Conservation (phyloP, 1,139 yeast genomes). For the Candida pseudoviswanathii region DNA sequence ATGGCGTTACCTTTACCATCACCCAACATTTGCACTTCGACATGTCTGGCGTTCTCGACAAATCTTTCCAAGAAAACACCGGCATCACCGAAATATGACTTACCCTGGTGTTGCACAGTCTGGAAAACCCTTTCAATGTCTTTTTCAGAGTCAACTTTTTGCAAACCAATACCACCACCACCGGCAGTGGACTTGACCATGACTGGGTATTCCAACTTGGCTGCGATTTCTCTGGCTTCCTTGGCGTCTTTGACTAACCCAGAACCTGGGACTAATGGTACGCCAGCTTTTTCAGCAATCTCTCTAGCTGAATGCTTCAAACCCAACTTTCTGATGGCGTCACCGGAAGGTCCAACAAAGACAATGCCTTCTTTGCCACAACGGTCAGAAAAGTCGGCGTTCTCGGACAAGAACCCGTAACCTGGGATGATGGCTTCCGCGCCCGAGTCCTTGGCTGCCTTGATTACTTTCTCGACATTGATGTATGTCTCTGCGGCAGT, state of each 20-base stretch:
- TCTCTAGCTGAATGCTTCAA: constrained; percentile 95
- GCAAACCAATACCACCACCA: constrained; percentile 98
- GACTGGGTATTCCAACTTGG: constrained; percentile 78
- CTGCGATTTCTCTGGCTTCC: constrained; percentile 81
- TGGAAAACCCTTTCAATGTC: constrained; percentile 84
- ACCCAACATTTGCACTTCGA: constrained; percentile 94
- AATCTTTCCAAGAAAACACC: constrained; percentile 94
- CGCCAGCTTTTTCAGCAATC: constrained; percentile 84
- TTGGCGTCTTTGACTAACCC: constrained; percentile 69
- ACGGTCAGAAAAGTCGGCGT: constrained; percentile 92
- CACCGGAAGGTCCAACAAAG: constrained; percentile 95
- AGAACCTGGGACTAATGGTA: constrained; percentile 95
- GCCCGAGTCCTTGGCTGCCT: constrained; percentile 79
- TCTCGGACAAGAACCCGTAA: constrained; percentile 93
- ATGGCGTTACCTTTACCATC: constrained; percentile 92
- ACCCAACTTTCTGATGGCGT: constrained; percentile 87
- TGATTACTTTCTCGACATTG: constrained; percentile 77
- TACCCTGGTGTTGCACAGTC: constrained; percentile 92
- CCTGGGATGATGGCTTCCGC: constrained; percentile 97
- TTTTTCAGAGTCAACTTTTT: constrained; percentile 79
- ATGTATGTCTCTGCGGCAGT: constrained; percentile 92
- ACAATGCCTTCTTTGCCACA: constrained; percentile 81
- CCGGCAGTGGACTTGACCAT: constrained; percentile 99
- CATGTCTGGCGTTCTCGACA: constrained; percentile 93
- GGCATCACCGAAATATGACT: constrained; percentile 88